These are phyloP conservation scores for Russula vinacea DNA, from an alignment of 768 basidiomycete species.

Conservation along the genomic window DNA sequence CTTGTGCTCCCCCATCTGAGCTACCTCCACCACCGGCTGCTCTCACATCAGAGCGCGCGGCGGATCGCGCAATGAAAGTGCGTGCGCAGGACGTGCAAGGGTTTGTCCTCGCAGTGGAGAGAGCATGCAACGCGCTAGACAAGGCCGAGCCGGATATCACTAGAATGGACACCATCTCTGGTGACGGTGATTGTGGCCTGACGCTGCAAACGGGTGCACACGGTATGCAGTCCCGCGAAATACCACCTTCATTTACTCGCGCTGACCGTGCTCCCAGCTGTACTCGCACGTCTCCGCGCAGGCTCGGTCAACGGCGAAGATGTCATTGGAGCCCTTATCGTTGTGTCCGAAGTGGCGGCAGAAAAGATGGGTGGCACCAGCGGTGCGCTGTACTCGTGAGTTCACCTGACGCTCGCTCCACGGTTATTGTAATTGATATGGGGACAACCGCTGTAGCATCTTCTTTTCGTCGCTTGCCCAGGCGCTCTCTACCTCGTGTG, in stretches of 20 bases:
- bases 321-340: conserved; percentile 60
- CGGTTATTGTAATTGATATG: not conserved
- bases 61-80: conserved; percentile 31
- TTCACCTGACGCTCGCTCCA: conserved; percentile 24
- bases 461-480: conserved; percentile 88
- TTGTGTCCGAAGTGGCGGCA: conserved; percentile 72
- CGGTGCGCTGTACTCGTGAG: conserved; percentile 87
- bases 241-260: not conserved
- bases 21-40: conserved; percentile 12
- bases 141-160: conserved; percentile 87
- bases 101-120: conserved; percentile 55
- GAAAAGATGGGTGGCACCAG: conserved; percentile 90
- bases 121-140: conserved; percentile 65
- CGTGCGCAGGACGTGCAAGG: conserved; percentile 44
- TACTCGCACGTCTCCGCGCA: conserved; percentile 54
- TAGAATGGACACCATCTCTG: conserved; percentile 83
- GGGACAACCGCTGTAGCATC: conserved; percentile 57
- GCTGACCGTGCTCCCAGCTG: conserved; percentile 40
- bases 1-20: conserved; percentile 42
- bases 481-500: conserved; percentile 49
- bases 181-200: conserved; percentile 79
- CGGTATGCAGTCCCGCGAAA: conserved; percentile 40
- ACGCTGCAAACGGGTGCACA: conserved; percentile 73
- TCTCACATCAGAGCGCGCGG: conserved; percentile 19
- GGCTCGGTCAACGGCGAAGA: conserved; percentile 60